A percentile compares a stretch with the other conserved stretches of the same genome.
Evolutionary conservation across 179 eudicot genomes (phyloP).

Genomic region (Beta macrorhiza): DNA sequence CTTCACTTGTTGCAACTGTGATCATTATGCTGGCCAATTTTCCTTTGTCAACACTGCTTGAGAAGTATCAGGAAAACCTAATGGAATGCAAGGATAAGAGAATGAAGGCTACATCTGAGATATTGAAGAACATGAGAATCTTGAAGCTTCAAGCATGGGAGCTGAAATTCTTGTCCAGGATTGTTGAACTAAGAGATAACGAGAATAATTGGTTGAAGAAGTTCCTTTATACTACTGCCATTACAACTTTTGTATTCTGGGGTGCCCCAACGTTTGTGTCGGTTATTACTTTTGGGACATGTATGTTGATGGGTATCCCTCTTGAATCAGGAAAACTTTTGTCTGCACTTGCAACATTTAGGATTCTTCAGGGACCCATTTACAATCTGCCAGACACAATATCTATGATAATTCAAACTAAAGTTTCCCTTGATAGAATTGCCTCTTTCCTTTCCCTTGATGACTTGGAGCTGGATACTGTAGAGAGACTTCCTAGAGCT

Average conservation of each 20-base stretch:
- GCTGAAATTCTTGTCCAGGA: conserved; percentile 73
- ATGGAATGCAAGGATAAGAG: conserved; percentile 75
- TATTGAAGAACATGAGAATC: conserved; percentile 79
- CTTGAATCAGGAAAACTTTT: conserved; percentile 83
- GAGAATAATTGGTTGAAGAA: conserved; percentile 68
- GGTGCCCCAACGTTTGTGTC: conserved; percentile 71
- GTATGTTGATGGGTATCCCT: conserved; percentile 63
- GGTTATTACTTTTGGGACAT: conserved; percentile 60
- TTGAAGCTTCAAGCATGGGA: conserved; percentile 94
- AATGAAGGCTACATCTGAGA: conserved; percentile 80
- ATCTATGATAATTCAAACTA: conserved; percentile 62
- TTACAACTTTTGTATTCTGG: conserved; percentile 54
- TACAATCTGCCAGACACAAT: conserved; percentile 60
- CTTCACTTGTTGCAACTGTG: conserved; percentile 54
- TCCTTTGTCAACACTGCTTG: conserved; percentile 56
- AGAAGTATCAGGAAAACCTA: conserved; percentile 55
- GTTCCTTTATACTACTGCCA: conserved; percentile 45
- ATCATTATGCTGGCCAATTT: conserved; percentile 56
- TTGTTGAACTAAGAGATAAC: conserved; percentile 45
- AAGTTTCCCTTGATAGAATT: conserved; percentile 73
- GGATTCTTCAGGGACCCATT: conserved; percentile 69
- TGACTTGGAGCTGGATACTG: conserved; percentile 44
- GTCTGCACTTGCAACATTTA: conserved; percentile 76
- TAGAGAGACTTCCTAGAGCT: conserved; percentile 45
- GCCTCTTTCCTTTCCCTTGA: conserved; percentile 58